These are phyloP conservation scores for Chalaropsis ovoidea DNA, from an alignment of 2,329 filamentous ascomycete species.

Conservation along the genomic window DNA sequence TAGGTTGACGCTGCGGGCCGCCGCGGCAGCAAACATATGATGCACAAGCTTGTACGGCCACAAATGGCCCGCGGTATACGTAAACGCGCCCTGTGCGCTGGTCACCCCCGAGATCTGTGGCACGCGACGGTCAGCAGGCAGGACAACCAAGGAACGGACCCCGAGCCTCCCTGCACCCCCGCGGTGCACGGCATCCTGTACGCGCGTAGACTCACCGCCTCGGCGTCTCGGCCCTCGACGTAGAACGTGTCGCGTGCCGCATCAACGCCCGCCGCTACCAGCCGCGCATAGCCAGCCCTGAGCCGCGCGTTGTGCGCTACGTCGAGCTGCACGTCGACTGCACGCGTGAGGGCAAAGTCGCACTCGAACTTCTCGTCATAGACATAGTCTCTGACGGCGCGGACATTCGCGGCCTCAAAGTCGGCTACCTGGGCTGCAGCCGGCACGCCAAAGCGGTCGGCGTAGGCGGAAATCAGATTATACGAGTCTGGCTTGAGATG, in stretches of 20 bases:
- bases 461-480: constrained; percentile 25
- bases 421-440: constrained; percentile 28
- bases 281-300: constrained; percentile 30
- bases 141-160: background rate
- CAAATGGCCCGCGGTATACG: constrained; percentile 29
- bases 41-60: constrained; percentile 29
- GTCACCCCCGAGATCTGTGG: constrained; percentile 32
- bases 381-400: too few species aligned
- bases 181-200: too few species aligned
- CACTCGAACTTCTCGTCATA: too few species aligned
- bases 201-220: constrained; percentile 5
- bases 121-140: constrained; percentile 21
- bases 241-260: constrained; percentile 28
- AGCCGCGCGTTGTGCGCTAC: constrained; percentile 27
- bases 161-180: too few species aligned
- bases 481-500: constrained; percentile 28
- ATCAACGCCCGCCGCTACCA: constrained; percentile 29
- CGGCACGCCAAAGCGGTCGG: constrained; percentile 26
- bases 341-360: too few species aligned
- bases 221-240: constrained; percentile 14
- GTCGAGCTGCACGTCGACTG: constrained; percentile 27
- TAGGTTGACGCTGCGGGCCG: constrained; percentile 25
- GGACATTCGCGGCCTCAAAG: constrained; percentile 27
- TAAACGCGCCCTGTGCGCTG: constrained; percentile 32
- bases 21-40: constrained; percentile 21